Percentiles rank a stretch among this genome's conserved stretches.
Evolutionary conservation across 495 filamentous ascomycete species (phyloP).

Genomic region (Trichoderma virens): DNA sequence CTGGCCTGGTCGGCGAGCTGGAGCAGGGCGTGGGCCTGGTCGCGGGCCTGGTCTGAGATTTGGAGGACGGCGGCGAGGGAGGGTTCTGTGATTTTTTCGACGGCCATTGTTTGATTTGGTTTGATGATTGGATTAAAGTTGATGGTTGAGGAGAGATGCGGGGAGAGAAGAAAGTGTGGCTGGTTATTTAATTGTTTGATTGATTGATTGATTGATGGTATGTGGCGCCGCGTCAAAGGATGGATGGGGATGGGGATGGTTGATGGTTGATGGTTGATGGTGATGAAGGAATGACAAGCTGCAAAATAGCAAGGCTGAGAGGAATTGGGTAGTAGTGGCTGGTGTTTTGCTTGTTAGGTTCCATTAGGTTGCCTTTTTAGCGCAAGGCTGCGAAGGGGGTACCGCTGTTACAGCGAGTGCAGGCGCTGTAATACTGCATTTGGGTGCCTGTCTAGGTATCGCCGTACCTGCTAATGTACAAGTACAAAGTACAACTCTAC

Average conservation of each 20-base stretch:
- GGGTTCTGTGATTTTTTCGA: slow-evolving; percentile 53
- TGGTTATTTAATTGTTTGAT: background rate
- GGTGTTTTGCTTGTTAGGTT: too few relatives aligned
- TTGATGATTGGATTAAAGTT: too few relatives aligned
- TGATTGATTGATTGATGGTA: background rate
- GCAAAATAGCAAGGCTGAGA: background rate
- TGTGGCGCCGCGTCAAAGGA: background rate
- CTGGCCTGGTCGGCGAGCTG: slow-evolving; percentile 44
- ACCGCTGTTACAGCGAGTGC: background rate
- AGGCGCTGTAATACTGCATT: too few relatives aligned
- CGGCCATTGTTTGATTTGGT: slow-evolving; percentile 25
- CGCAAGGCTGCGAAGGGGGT: background rate
- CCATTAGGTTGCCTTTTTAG: background rate
- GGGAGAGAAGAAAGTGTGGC: background rate
- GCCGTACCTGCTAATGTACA: too few relatives aligned
- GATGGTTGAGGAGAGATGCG: background rate
- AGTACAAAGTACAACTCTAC: too few relatives aligned
- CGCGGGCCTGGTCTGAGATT: slow-evolving; percentile 54
- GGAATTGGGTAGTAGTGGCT: background rate
- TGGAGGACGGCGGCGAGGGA: slow-evolving; percentile 59
- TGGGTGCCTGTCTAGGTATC: too few relatives aligned
- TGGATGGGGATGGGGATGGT: background rate
- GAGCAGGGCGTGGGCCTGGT: slow-evolving; percentile 65
- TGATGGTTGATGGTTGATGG: background rate
- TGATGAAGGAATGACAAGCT: background rate